phyloP scores from a whole-genome alignment of 192 early-diverging fungal genomes.

The Coemansia sp. region DNA sequence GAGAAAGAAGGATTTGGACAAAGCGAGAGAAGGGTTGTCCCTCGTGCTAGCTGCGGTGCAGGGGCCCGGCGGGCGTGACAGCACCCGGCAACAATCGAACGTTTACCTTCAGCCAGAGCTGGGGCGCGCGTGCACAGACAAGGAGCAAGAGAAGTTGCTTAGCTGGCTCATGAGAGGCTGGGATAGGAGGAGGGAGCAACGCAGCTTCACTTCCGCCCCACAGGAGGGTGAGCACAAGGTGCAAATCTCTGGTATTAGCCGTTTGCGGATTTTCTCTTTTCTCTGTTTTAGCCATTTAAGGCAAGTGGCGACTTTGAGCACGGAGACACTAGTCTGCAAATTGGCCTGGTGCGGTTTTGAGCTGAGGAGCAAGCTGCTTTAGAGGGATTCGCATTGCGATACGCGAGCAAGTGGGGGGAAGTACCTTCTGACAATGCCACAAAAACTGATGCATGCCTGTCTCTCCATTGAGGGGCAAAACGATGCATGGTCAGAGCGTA shows the following conservation, averaged over 20 bases:
- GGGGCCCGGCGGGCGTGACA: slow-evolving; percentile 1
- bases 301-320: slow-evolving; percentile 7
- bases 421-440: background rate
- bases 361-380: background rate
- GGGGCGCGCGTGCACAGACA: slow-evolving; percentile 2
- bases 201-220: background rate
- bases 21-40: background rate
- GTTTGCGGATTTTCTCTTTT: background rate
- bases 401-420: background rate
- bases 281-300: background rate
- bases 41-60: slow-evolving; percentile 10
- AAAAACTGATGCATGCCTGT: background rate
- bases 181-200: background rate
- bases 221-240: background rate
- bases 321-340: background rate
- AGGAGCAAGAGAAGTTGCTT: background rate
- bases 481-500: background rate
- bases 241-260: background rate
- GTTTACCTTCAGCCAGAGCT: slow-evolving; percentile 5
- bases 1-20: background rate
- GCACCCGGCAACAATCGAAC: background rate
- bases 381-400: background rate
- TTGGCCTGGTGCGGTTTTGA: background rate
- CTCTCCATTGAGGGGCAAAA: background rate
- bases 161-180: background rate